Conservation (phyloP, 2,329 filamentous ascomycete species). For the Pseudogymnoascus sp. region DNA sequence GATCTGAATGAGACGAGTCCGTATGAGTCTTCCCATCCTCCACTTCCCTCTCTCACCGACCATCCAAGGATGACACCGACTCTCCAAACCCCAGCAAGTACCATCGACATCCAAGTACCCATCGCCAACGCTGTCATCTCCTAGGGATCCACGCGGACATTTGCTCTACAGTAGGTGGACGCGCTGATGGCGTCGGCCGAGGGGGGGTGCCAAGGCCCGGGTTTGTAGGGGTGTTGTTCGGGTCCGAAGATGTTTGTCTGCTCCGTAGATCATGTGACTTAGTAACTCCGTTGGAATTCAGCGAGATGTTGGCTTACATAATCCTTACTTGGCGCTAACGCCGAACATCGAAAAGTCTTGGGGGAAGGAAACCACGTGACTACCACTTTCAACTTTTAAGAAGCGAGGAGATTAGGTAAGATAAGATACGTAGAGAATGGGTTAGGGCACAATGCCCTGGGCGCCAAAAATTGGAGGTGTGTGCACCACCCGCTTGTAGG, state of each 20-base stretch:
- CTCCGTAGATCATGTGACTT: no score
- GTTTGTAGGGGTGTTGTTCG: not conserved
- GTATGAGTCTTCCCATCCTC: no score
- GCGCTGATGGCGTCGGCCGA: not conserved
- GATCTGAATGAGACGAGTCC: no score
- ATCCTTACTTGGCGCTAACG: no score
- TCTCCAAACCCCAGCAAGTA: not conserved
- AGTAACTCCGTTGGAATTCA: no score
- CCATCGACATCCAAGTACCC: not conserved
- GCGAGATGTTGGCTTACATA: no score
- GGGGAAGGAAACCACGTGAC: not conserved
- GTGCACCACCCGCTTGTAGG: not conserved
- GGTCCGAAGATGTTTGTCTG: not conserved
- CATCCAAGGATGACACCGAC: no score
- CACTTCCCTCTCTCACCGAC: not conserved
- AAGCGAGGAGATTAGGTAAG: not conserved
- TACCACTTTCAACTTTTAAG: no score
- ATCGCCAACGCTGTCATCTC: not conserved
- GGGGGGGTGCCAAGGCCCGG: not conserved
- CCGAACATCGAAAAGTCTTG: no score
- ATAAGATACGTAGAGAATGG: not conserved
- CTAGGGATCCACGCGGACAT: not conserved
- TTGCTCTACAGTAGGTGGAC: not conserved
- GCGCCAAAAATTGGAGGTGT: not conserved
- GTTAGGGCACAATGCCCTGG: conserved; percentile 4